phyloP scores from a whole-genome alignment of 257 asterid genomes.

The Gentiana macrophylla region DNA sequence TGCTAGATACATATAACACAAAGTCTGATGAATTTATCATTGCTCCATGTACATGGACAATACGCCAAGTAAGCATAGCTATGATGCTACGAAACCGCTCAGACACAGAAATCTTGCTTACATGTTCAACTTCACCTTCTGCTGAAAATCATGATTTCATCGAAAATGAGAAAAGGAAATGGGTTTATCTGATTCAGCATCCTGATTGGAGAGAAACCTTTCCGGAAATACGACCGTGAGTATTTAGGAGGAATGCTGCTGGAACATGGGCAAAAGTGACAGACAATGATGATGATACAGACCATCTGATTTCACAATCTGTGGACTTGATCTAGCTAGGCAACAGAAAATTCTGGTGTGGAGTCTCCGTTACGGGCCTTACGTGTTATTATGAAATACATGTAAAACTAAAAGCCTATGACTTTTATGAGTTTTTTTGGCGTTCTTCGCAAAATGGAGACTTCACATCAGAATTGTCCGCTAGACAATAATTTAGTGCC shows the following conservation, averaged over 20 bases:
- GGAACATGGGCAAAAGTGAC: conserved; percentile 42
- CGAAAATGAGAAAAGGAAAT: conserved; percentile 55
- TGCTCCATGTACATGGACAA: conserved; percentile 72
- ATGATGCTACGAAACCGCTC: conserved; percentile 41
- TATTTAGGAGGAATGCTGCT: conserved; percentile 45
- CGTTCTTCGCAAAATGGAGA: too few relatives aligned
- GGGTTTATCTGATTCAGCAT: conserved; percentile 60
- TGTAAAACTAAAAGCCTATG: too few relatives aligned
- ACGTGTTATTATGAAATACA: too few relatives aligned
- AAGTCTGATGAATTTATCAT: conserved; percentile 48
- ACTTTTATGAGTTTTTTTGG: too few relatives aligned
- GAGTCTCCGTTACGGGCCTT: too few relatives aligned
- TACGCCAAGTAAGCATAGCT: conserved; percentile 34
- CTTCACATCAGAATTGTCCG: too few relatives aligned
- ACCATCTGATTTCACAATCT: too few relatives aligned
- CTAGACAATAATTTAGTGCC: too few relatives aligned
- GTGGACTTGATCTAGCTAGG: too few relatives aligned
- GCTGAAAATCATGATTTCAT: conserved; percentile 81
- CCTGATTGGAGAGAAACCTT: conserved; percentile 69
- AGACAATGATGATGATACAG: too few relatives aligned
- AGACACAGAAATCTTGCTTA: conserved; percentile 59
- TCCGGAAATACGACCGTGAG: conserved; percentile 50
- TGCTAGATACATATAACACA: conserved; percentile 75
- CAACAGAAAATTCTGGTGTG: too few relatives aligned
- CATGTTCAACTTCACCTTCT: conserved; percentile 84